phyloP scores from a whole-genome alignment of 805 yeast species.

The Candida nemodendra region DNA sequence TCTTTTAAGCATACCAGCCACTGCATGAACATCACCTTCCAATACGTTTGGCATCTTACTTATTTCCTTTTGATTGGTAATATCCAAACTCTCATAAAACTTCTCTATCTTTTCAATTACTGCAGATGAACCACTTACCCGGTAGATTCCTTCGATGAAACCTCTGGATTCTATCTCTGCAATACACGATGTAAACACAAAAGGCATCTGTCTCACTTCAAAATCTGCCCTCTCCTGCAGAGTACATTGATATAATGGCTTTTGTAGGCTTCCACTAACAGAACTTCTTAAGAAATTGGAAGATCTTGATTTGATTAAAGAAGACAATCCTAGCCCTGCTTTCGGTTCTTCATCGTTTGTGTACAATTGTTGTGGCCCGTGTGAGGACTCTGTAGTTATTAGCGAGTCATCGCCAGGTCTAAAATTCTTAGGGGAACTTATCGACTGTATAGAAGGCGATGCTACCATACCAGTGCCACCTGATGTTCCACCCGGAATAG shows the following conservation, averaged over 20 bases:
- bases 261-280: slow-evolving; percentile 22
- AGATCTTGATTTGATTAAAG: slow-evolving; percentile 45
- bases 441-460: slow-evolving; percentile 23
- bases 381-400: slow-evolving; percentile 4
- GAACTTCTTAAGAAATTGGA: slow-evolving; percentile 40
- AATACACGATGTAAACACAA: slow-evolving; percentile 68
- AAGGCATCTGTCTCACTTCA: slow-evolving; percentile 68
- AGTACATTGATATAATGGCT: slow-evolving; percentile 43
- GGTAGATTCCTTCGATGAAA: slow-evolving; percentile 81
- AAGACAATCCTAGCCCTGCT: slow-evolving; percentile 13
- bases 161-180: slow-evolving; percentile 78
- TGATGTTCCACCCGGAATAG: slow-evolving; percentile 2
- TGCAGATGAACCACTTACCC: slow-evolving; percentile 82
- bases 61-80: slow-evolving; percentile 35
- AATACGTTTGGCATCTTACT: slow-evolving; percentile 14
- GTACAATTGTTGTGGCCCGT: slow-evolving; percentile 4
- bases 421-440: slow-evolving; percentile 33
- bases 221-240: slow-evolving; percentile 59
- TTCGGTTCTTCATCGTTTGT: slow-evolving; percentile 11
- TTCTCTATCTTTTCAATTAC: slow-evolving; percentile 48
- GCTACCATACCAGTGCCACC: slow-evolving; percentile 9
- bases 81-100: slow-evolving; percentile 33
- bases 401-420: slow-evolving; percentile 28
- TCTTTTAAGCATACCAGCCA: slow-evolving; percentile 82
- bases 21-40: slow-evolving; percentile 74